Evolutionary conservation across 2,329 filamentous ascomycete genomes (phyloP).

Genomic region (Aspergillus aculeatus): DNA sequence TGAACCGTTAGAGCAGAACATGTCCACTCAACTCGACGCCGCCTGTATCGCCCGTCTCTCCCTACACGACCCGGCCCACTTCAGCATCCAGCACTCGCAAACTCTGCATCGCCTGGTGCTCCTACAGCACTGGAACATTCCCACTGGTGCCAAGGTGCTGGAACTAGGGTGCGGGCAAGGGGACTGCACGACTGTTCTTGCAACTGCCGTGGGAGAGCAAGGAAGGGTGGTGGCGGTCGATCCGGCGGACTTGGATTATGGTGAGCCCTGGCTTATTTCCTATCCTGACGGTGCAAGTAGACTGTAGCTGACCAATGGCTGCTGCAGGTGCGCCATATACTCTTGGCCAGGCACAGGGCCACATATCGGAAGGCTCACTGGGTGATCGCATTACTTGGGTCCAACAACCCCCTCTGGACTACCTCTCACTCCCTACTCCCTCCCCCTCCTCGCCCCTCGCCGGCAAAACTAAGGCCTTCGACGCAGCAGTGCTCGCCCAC

Average conservation of each 20-base stretch:
- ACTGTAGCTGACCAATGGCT: too few species aligned
- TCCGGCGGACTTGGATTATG: conserved; percentile 52
- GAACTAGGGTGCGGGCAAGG: conserved; percentile 63
- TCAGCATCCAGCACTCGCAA: conserved; percentile 16
- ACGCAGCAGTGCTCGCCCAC: conserved; percentile 37
- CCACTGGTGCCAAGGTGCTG: conserved; percentile 43
- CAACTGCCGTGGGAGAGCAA: conserved; percentile 45
- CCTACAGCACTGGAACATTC: conserved; percentile 8
- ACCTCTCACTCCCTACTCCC: conserved; percentile 21
- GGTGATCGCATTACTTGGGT: conserved; percentile 14
- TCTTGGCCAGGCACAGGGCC: conserved; percentile 15
- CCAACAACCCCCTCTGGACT: conserved; percentile 17
- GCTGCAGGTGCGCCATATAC: conserved; percentile 15
- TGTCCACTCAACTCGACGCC: conserved; percentile 13
- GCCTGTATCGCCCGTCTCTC: conserved; percentile 11
- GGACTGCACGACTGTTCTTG: conserved; percentile 56
- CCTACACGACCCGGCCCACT: conserved; percentile 14
- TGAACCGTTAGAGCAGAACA: neutral
- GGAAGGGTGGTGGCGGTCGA: conserved; percentile 55
- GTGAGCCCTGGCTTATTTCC: too few species aligned
- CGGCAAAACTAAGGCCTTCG: conserved; percentile 32
- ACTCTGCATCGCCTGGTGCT: conserved; percentile 10
- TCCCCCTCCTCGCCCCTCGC: conserved; percentile 15
- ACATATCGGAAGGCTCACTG: conserved; percentile 13
- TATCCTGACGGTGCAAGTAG: too few species aligned